Conservation (phyloP, 2,329 filamentous ascomycete genomes). For the Aspergillus texensis region DNA sequence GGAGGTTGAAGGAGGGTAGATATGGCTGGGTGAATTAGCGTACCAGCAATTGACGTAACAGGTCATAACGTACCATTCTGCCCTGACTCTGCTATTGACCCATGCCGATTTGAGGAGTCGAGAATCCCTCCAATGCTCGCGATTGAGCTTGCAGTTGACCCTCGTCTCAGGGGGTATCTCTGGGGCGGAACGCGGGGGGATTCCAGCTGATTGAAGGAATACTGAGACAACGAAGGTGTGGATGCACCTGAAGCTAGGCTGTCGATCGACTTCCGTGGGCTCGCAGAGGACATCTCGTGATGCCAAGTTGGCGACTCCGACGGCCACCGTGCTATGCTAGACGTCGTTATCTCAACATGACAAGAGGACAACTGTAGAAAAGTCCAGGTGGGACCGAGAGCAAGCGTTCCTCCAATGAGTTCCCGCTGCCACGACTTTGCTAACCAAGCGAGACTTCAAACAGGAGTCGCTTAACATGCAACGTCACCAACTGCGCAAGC, state of each 20-base stretch:
- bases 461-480: slow-evolving; percentile 11
- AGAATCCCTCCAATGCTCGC: slow-evolving; percentile 83
- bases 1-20: slow-evolving; percentile 90
- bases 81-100: slow-evolving; percentile 70
- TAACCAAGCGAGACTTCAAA: slow-evolving; percentile 8
- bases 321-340: slow-evolving; percentile 34
- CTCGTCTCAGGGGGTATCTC: slow-evolving; percentile 58
- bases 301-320: slow-evolving; percentile 37
- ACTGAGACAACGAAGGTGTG: slow-evolving; percentile 56
- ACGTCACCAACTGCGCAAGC: slow-evolving; percentile 16
- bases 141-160: slow-evolving; percentile 84
- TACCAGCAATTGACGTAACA: not conserved
- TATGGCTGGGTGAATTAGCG: slow-evolving; percentile 63
- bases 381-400: slow-evolving; percentile 8
- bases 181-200: slow-evolving; percentile 39
- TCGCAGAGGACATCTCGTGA: slow-evolving; percentile 62
- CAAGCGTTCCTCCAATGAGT: slow-evolving; percentile 6
- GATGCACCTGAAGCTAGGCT: slow-evolving; percentile 61
- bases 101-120: slow-evolving; percentile 65
- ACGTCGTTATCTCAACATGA: slow-evolving; percentile 40
- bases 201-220: slow-evolving; percentile 39
- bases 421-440: slow-evolving; percentile 2
- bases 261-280: slow-evolving; percentile 67
- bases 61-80: slow-evolving; percentile 68
- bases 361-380: slow-evolving; percentile 28